These are phyloP conservation scores for Microthlaspi erraticum DNA, from an alignment of 345 rosid genomes.

Conservation along the genomic window DNA sequence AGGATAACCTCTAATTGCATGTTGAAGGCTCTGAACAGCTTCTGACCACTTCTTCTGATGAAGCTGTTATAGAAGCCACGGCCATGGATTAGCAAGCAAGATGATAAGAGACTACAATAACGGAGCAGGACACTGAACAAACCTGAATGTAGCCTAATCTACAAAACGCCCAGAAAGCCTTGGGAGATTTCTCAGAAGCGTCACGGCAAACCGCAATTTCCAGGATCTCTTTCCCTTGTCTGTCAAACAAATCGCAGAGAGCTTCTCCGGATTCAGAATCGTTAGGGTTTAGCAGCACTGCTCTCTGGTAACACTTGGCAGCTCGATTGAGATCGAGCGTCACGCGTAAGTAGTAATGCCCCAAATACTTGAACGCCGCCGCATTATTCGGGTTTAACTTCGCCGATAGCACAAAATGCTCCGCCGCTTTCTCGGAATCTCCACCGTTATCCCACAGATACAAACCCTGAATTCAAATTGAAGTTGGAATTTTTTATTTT, in stretches of 20 bases:
- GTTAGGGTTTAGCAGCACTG: slow-evolving; percentile 63
- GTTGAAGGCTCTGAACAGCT: slow-evolving; percentile 90
- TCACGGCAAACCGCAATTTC: slow-evolving; percentile 74
- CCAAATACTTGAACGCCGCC: slow-evolving; percentile 73
- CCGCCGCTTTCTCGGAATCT: slow-evolving; percentile 67
- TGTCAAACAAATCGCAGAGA: slow-evolving; percentile 77
- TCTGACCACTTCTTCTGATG: slow-evolving; percentile 82
- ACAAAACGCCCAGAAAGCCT: slow-evolving; percentile 95
- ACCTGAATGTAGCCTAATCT: slow-evolving; percentile 86
- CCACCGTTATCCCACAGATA: slow-evolving; percentile 62
- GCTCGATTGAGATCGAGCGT: slow-evolving; percentile 68
- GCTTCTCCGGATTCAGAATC: slow-evolving; percentile 85
- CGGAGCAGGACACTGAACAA: neutral
- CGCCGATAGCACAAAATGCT: slow-evolving; percentile 72
- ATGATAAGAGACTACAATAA: neutral
- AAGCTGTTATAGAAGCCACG: slow-evolving; percentile 42
- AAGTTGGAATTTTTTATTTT: neutral
- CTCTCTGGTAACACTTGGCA: slow-evolving; percentile 89
- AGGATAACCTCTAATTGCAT: slow-evolving; percentile 92
- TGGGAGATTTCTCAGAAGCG: slow-evolving; percentile 79
- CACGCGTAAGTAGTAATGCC: slow-evolving; percentile 65
- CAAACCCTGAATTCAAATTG: slow-evolving; percentile 58
- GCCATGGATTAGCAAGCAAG: neutral
- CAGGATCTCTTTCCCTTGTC: slow-evolving; percentile 70
- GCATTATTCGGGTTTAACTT: slow-evolving; percentile 73